phyloP scores from a whole-genome alignment of 1,139 yeast genomes.

The Wickerhamiella pararugosa region DNA sequence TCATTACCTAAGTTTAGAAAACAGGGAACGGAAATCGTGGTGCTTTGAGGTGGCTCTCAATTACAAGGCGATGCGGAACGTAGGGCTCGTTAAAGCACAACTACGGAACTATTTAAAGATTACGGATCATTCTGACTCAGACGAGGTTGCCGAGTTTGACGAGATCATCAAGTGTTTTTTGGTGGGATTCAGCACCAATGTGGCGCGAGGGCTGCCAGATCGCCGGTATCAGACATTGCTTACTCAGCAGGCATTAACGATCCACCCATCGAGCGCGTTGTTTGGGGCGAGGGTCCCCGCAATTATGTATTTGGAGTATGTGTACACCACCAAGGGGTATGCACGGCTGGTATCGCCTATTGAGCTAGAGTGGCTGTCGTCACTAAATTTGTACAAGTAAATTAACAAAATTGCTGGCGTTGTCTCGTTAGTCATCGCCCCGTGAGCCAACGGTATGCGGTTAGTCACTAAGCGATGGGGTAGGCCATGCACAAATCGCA shows the following conservation, averaged over 20 bases:
- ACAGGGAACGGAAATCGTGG: conserved; percentile 55
- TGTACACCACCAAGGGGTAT: conserved; percentile 82
- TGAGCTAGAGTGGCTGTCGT: conserved; percentile 75
- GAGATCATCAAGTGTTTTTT: conserved; percentile 55
- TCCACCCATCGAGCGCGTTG: conserved; percentile 83
- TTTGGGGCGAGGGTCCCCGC: conserved; percentile 78
- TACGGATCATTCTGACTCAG: conserved; percentile 9
- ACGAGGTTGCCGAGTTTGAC: conserved; percentile 32
- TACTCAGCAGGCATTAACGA: conserved; percentile 51
- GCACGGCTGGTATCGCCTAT: conserved; percentile 81
- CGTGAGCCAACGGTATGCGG: no score
- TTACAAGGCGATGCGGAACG: conserved; percentile 68
- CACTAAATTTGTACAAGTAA: conserved; percentile 32
- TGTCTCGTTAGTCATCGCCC: no score
- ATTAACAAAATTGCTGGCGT: no score
- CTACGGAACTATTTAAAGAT: conserved; percentile 50
- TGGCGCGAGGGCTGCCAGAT: conserved; percentile 93
- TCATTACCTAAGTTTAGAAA: conserved; percentile 37
- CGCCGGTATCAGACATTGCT: conserved; percentile 76
- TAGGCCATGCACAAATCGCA: no score
- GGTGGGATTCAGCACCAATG: conserved; percentile 65
- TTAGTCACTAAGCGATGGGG: no score
- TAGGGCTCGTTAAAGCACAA: conserved; percentile 59
- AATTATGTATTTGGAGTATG: conserved; percentile 87
- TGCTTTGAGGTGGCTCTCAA: conserved; percentile 66